phyloP scores from a whole-genome alignment of 495 filamentous ascomycete species.

The Penicillium coffeae region DNA sequence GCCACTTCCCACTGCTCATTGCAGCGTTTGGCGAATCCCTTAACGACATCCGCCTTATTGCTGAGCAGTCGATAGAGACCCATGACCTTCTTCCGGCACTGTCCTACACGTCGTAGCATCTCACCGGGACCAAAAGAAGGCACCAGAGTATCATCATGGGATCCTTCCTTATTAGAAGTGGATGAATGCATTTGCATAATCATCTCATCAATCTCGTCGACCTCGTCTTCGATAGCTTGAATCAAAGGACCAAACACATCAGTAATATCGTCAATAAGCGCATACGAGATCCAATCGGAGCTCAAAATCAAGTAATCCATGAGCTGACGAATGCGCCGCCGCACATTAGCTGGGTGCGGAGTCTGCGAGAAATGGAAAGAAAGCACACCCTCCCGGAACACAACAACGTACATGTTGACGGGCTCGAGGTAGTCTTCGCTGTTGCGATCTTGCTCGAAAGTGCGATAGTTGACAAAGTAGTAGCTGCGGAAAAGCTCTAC shows the following conservation, averaged over 20 bases:
- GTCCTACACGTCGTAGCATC: conserved; percentile 86
- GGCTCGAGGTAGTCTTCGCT: conserved; percentile 89
- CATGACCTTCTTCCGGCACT: conserved; percentile 97
- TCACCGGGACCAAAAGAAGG: conserved; percentile 61
- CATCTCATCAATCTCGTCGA: conserved; percentile 81
- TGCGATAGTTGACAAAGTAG: conserved; percentile 97
- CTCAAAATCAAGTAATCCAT: conserved; percentile 90
- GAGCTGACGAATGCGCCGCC: conserved; percentile 85
- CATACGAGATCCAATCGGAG: conserved; percentile 98
- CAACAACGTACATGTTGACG: conserved; percentile 95
- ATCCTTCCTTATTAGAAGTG: conserved; percentile 44
- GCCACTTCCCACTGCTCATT: conserved; percentile 98
- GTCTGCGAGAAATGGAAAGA: conserved; percentile 94
- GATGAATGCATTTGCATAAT: conserved; percentile 72
- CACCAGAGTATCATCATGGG: conserved; percentile 23
- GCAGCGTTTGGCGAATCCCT: conserved; percentile 97
- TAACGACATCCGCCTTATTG: conserved; percentile 98
- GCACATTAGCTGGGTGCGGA: conserved; percentile 92
- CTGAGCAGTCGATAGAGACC: conserved; percentile 85
- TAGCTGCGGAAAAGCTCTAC: conserved; percentile 96
- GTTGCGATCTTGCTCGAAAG: conserved; percentile 88
- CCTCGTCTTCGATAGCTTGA: conserved; percentile 81
- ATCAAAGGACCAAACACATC: conserved; percentile 92
- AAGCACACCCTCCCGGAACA: conserved; percentile 91
- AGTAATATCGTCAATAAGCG: conserved; percentile 96